These are phyloP conservation scores for Candolleomyces eurysporus DNA, from an alignment of 768 basidiomycete species.

Conservation along the genomic window DNA sequence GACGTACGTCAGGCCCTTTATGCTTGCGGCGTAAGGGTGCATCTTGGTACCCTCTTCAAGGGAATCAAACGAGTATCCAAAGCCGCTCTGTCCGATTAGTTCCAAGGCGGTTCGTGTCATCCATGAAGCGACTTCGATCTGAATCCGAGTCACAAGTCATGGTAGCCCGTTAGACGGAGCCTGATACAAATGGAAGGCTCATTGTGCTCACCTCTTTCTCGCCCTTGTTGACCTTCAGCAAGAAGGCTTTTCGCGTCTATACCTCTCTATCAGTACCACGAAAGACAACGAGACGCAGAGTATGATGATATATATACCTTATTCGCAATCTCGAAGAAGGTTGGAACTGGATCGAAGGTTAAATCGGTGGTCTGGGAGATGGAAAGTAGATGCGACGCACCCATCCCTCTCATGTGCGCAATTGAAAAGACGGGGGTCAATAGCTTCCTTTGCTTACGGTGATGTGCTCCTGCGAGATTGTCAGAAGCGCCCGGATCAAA, in stretches of 20 bases:
- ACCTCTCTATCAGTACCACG: too few relatives aligned
- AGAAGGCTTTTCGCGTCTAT: too few relatives aligned
- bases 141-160: not conserved
- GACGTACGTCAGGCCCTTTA: constrained; percentile 29
- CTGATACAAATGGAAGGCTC: not conserved
- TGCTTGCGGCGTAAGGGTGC: constrained; percentile 28
- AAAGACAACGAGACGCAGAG: too few relatives aligned
- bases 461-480: constrained; percentile 33
- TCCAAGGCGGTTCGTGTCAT: constrained; percentile 3
- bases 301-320: constrained; percentile 16
- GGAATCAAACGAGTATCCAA: constrained; percentile 8
- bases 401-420: constrained; percentile 33
- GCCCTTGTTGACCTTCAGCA: too few relatives aligned
- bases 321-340: constrained; percentile 31
- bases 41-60: not conserved
- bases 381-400: constrained; percentile 14
- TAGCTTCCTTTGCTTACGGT: constrained; percentile 37
- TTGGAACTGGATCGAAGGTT: constrained; percentile 23
- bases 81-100: constrained; percentile 8
- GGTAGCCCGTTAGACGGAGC: not conserved
- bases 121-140: constrained; percentile 4
- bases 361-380: not conserved
- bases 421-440: constrained; percentile 37
- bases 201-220: not conserved
- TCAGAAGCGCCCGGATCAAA: not conserved